Percentiles rank a stretch among this genome's conserved stretches.
Evolutionary conservation across 192 early-diverging fungal species (phyloP).

Genomic region (Podochytrium sp.): DNA sequence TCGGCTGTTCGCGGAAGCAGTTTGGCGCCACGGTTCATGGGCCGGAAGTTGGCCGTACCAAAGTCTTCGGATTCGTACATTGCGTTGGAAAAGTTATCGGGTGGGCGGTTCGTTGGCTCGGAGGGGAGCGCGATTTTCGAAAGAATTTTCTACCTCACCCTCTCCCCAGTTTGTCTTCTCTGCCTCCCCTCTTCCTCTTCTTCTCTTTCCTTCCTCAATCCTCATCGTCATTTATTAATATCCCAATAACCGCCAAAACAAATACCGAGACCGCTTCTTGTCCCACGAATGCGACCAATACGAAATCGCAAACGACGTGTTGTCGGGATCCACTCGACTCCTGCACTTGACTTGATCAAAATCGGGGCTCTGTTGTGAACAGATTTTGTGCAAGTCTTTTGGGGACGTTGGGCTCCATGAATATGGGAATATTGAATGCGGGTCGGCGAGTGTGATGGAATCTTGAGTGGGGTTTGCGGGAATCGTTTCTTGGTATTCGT

Average conservation of each 20-base stretch:
- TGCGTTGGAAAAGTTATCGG: too few relatives aligned
- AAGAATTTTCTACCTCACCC: too few relatives aligned
- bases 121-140: too few relatives aligned
- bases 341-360: slow-evolving; percentile 1
- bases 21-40: slow-evolving; percentile 72
- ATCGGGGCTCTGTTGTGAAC: not conserved
- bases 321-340: not conserved
- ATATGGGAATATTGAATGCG: slow-evolving; percentile 13
- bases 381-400: not conserved
- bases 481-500: not conserved
- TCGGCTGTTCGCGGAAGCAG: slow-evolving; percentile 42
- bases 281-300: slow-evolving; percentile 20
- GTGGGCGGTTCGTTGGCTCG: too few relatives aligned
- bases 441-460: not conserved
- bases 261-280: not conserved
- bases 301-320: slow-evolving; percentile 13
- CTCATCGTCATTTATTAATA: slow-evolving; percentile 1
- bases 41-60: slow-evolving; percentile 34
- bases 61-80: too few relatives aligned
- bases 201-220: too few relatives aligned
- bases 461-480: not conserved
- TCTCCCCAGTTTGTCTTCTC: too few relatives aligned
- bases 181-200: too few relatives aligned
- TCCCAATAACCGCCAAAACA: not conserved
- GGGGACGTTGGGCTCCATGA: not conserved